Base-by-base conservation (phyloP, 345 rosid species). In the Atalantia buxifolia region DNA sequence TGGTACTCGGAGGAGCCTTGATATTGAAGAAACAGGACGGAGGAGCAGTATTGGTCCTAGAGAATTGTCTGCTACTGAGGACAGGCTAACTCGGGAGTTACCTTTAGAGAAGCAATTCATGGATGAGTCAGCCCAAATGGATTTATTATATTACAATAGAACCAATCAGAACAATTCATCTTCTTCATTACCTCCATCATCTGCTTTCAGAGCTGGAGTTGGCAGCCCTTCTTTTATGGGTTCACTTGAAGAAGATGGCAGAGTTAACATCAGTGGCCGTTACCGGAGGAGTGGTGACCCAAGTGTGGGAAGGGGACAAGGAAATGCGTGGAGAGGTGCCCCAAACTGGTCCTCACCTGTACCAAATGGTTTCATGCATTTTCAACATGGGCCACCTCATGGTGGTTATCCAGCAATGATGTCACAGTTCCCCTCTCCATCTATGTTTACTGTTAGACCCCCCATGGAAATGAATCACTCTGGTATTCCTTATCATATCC, bases 291-390 rank as follows among this genome's bases (percentile, higher is more conserved):
- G 83, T 24, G 85, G 84, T 72, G 99, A 94, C 87, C 77, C 80
- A 9, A 85, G 77, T 82, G 45, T 87, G 79, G 97, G 92, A 77
- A 90, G 99, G 86, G 95, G 93, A 66, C 98, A 90, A 74, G 87
- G 92, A 76, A 96, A 91, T 87, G 82, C 88, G 71, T 95, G 99
- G 99, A 89, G 99, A 80, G 93, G 93, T 84, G 78, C 87, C 61
- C 95, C 96, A 73, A 92, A 85, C 84, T 95, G 99, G 99, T 72
- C 94, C 48, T 80, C 92, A 4, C 86, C 94, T 4, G 36, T 95
- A 80, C 90, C 98, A 78, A 91, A 90, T 87, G 97, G 98, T 28
- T 96, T 87, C 81, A 87, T 94, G 50, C 98, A 95, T 82, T 96
- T 92, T 84, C 99, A 85, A 66, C 97, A 90, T 61, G 96, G 95